These are phyloP conservation scores for Gynandropsis gynandra DNA, from an alignment of 345 rosid species.

Conservation along the genomic window DNA sequence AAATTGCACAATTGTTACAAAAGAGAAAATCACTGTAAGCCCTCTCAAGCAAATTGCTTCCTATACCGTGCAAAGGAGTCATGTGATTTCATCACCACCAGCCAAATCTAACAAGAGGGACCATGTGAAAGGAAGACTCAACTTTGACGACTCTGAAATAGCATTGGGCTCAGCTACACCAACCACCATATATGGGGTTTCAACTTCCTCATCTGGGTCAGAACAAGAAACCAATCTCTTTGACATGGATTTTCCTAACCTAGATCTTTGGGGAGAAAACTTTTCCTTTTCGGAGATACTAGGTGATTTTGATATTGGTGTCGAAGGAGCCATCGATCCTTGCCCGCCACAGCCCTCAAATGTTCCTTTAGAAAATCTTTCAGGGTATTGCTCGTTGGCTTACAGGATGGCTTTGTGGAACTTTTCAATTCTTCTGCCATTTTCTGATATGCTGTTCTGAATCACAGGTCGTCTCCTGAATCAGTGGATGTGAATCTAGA, in stretches of 20 bases:
- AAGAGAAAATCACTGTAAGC: constrained; percentile 61
- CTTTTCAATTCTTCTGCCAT: background rate
- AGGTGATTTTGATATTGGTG: constrained; percentile 59
- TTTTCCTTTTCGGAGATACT: constrained; percentile 62
- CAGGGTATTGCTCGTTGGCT: constrained; percentile 31
- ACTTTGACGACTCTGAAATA: constrained; percentile 62
- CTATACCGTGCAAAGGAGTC: constrained; percentile 70
- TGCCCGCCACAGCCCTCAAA: constrained; percentile 26
- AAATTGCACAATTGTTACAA: constrained; percentile 58
- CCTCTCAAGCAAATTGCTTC: constrained; percentile 56
- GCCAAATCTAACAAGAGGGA: constrained; percentile 58
- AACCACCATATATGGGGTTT: constrained; percentile 12
- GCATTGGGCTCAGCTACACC: constrained; percentile 32
- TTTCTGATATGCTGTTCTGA: constrained; percentile 13
- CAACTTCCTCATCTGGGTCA: constrained; percentile 53
- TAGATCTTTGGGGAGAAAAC: constrained; percentile 54
- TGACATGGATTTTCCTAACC: constrained; percentile 58
- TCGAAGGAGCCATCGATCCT: constrained; percentile 31
- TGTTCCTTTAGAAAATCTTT: constrained; percentile 23
- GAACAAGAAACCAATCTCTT: constrained; percentile 57
- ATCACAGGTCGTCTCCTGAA: constrained; percentile 43
- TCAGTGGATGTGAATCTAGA: constrained; percentile 33
- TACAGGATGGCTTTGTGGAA: background rate
- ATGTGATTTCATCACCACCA: constrained; percentile 61
- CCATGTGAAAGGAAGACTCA: constrained; percentile 77